Evolutionary conservation across 805 yeast species (phyloP).

Genomic region (Yarrowia porcina): DNA sequence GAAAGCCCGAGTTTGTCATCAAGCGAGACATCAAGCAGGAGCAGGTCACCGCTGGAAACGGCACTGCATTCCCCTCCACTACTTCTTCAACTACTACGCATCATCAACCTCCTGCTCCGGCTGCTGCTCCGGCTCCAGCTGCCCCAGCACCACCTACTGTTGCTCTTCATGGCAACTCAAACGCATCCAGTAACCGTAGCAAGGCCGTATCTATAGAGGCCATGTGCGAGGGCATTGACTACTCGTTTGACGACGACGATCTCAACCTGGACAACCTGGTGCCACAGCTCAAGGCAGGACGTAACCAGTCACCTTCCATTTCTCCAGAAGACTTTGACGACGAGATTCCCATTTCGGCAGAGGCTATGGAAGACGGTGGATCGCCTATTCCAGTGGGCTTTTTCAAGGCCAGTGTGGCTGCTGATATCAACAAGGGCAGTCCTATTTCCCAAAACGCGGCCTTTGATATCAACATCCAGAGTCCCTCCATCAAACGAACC

Average conservation of each 20-base stretch:
- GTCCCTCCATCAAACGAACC: constrained; percentile 12
- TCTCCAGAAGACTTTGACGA: not conserved
- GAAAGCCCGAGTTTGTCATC: constrained; percentile 19
- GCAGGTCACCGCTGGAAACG: not conserved
- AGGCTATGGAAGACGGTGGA: constrained; percentile 15
- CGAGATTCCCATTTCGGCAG: not conserved
- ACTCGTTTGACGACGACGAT: constrained; percentile 18
- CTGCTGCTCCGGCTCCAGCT: not conserved
- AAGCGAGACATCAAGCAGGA: not conserved
- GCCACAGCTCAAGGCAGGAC: not conserved
- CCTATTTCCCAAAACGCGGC: not conserved
- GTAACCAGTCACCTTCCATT: not conserved
- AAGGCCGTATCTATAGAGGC: constrained; percentile 23
- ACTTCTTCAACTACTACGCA: not conserved
- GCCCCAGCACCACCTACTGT: not conserved
- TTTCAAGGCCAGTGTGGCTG: constrained; percentile 22
- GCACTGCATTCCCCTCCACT: not conserved
- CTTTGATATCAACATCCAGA: constrained; percentile 17
- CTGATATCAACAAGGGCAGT: constrained; percentile 18
- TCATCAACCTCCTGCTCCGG: not conserved
- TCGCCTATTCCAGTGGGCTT: constrained; percentile 20
- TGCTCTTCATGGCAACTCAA: not conserved
- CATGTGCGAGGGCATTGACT: constrained; percentile 21
- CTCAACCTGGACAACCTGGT: not conserved
- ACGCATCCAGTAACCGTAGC: not conserved